Percentiles rank a stretch among this genome's conserved stretches.
Evolutionary conservation across 2,329 filamentous ascomycete genomes (phyloP).

Genomic region (Chaetomium globosum): DNA sequence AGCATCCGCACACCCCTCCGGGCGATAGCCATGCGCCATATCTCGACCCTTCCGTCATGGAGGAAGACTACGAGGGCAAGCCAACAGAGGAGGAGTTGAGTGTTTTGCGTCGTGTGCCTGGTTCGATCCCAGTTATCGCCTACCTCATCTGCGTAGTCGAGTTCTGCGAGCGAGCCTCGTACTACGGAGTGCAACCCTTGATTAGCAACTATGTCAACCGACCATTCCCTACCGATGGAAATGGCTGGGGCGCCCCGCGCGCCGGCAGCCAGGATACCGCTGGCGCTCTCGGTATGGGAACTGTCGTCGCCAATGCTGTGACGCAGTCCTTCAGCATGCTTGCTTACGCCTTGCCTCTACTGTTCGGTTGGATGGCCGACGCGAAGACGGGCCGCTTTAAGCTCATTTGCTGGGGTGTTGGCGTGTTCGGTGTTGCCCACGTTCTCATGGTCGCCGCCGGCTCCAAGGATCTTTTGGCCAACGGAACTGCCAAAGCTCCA

Average conservation of each 20-base stretch:
- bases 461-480: conserved; percentile 48
- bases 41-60: conserved; percentile 38
- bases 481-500: conserved; percentile 54
- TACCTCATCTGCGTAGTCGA: conserved; percentile 63
- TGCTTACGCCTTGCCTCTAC: conserved; percentile 59
- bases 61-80: conserved; percentile 37
- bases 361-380: conserved; percentile 64
- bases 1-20: conserved; percentile 17
- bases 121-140: conserved; percentile 54
- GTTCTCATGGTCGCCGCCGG: conserved; percentile 67
- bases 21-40: conserved; percentile 27
- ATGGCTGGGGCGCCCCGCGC: conserved; percentile 51
- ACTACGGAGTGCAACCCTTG: conserved; percentile 57
- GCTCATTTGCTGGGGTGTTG: conserved; percentile 72
- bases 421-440: conserved; percentile 67
- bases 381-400: conserved; percentile 69
- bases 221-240: conserved; percentile 55
- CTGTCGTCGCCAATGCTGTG: conserved; percentile 55
- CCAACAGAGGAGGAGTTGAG: conserved; percentile 58
- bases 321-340: conserved; percentile 59
- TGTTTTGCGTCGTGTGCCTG: conserved; percentile 56
- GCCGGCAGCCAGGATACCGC: conserved; percentile 50
- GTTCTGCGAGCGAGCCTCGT: conserved; percentile 63
- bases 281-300: conserved; percentile 63
- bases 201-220: conserved; percentile 66